A percentile compares a stretch with the other conserved stretches of the same genome.
Evolutionary conservation across 352 stramenopile species (phyloP).

Genomic region (Phytophthora sp.): DNA sequence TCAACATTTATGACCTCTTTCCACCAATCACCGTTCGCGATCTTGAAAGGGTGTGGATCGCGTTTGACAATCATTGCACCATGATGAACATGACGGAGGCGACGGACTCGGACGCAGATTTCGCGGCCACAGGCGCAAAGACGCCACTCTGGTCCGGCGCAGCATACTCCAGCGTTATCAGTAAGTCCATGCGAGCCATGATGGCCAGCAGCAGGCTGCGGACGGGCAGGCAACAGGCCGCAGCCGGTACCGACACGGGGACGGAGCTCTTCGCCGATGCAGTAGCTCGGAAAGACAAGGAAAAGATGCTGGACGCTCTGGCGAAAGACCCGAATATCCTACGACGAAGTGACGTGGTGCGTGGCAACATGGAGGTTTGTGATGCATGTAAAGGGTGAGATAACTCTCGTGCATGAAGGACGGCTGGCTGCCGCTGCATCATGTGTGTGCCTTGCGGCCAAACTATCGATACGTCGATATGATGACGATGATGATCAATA

Average conservation of each 20-base stretch:
- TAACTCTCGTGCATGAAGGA: too few species aligned
- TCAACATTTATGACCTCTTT: conserved; percentile 4
- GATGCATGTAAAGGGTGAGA: background rate
- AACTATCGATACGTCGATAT: conserved; percentile 65
- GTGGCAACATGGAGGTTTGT: background rate
- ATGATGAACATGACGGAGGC: conserved; percentile 40
- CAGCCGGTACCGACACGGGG: conserved; percentile 19
- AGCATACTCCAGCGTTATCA: conserved; percentile 52
- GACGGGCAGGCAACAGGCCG: background rate
- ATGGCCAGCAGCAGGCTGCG: conserved; percentile 37
- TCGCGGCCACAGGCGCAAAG: conserved; percentile 12
- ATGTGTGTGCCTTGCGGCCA: conserved; percentile 51
- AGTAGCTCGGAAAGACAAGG: conserved; percentile 51
- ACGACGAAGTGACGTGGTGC: conserved; percentile 36
- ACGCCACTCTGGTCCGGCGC: conserved; percentile 19
- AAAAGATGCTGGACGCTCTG: conserved; percentile 52
- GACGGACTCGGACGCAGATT: conserved; percentile 17
- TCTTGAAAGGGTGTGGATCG: conserved; percentile 40
- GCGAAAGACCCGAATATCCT: conserved; percentile 42
- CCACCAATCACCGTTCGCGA: conserved; percentile 23
- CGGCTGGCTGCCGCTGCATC: conserved; percentile 54
- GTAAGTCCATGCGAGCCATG: conserved; percentile 66
- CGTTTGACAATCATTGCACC: conserved; percentile 13
- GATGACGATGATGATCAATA: conserved; percentile 57
- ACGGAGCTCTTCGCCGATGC: conserved; percentile 42